Evolutionary conservation across 345 rosid genomes (phyloP), one percentile per base, ranked within the genome.

Genomic region (Gossypioides kirkii): DNA sequence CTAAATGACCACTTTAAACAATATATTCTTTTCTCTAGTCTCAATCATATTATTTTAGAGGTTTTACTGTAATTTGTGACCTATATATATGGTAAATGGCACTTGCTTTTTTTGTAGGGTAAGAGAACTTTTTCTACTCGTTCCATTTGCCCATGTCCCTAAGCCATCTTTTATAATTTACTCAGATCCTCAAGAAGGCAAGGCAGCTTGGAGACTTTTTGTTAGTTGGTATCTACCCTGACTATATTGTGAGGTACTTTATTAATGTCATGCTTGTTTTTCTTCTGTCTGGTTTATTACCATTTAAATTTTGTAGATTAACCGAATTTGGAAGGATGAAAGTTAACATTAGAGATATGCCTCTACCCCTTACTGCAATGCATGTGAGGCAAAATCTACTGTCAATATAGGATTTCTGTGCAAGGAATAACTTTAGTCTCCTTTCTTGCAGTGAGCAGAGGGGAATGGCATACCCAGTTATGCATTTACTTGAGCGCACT

Each of bases 171-270:
- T 77, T 55, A 16, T 76, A 13, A 43, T 61, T 12, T 49, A 13
- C 77, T 75, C 80, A 94, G 98, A 91, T 91, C 79, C 93, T 94
- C 72, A 91, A 86, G 83, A 76, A 76, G 69, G 98, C 98, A 41
- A 86, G 92, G 84, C 91, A 90, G 84, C 97, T 86, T 72, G 98
- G 97, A 76, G 98, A 94, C 74, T 94, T 94, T 80, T 84, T 91
- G 71, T 82, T 94, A 54, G 98, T 90, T 86, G 98, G 98, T 59
- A 82, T 94, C 77, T 88, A 90, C 69, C 79, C 87, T 61, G 97
- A 94, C 82, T 91, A 88, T 81, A 87, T 84, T 69, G 96, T 94
- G 81, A 91, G 98, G 98, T 94, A 84, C 18, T 45, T 62, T 20
- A n/a, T 11, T 36, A n/a, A 32, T 42, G 17, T 56, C 43, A 38